Evolutionary conservation across 371 early-diverging fungal genomes (phyloP).

Genomic region (Phascolomyces articulosus): DNA sequence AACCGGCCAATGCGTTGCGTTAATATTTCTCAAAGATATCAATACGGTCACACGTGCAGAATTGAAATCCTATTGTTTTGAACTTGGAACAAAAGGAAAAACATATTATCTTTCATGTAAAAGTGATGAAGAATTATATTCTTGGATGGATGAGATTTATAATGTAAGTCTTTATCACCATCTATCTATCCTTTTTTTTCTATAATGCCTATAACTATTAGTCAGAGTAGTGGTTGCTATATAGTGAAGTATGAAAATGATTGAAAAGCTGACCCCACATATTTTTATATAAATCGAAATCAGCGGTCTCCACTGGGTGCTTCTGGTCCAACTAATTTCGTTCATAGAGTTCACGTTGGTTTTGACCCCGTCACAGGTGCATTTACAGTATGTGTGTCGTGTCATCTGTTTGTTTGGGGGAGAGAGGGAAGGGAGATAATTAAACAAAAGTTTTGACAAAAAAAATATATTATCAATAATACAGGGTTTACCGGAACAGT

Average conservation of each 20-base stretch:
- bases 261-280: background rate
- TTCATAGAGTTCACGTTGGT: conserved; percentile 95
- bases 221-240: too few relatives aligned
- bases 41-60: conserved; percentile 84
- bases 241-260: background rate
- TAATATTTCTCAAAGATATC: conserved; percentile 93
- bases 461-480: background rate
- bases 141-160: conserved; percentile 97
- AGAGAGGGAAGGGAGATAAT: too few relatives aligned
- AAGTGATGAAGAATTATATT: conserved; percentile 94
- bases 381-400: conserved; percentile 76
- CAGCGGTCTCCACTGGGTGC: conserved; percentile 69
- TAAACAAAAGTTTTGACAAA: too few relatives aligned
- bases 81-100: conserved; percentile 87
- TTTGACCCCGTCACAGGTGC: conserved; percentile 93
- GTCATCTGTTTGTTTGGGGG: background rate
- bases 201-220: too few relatives aligned
- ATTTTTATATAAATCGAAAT: background rate
- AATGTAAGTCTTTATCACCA: conserved; percentile 44
- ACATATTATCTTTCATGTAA: conserved; percentile 88
- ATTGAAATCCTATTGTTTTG: conserved; percentile 89
- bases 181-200: background rate
- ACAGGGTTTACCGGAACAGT: conserved; percentile 88
- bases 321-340: conserved; percentile 93
- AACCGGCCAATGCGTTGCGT: conserved; percentile 60